Evolutionary conservation across 306 rosid genomes (phyloP).

Genomic region (Medicago ruthenica): DNA sequence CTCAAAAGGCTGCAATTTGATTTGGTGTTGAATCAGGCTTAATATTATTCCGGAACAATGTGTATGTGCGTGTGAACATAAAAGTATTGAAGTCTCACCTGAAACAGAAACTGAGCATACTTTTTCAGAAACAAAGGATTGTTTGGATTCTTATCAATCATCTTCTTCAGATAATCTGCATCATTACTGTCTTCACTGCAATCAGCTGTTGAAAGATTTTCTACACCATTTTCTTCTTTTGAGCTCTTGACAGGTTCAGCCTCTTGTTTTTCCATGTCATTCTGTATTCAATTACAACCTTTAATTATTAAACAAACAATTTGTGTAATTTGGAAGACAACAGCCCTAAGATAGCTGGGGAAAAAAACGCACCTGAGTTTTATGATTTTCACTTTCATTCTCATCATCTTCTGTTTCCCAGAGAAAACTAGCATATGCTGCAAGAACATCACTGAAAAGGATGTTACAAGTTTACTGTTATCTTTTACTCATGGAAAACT

Average conservation of each 20-base stretch:
- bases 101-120: slow-evolving; percentile 73
- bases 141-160: slow-evolving; percentile 62
- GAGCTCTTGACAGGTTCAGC: slow-evolving; percentile 35
- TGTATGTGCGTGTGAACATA: background rate
- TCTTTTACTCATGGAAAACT: slow-evolving; percentile 26
- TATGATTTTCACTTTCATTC: slow-evolving; percentile 46
- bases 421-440: slow-evolving; percentile 84
- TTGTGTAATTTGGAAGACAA: slow-evolving; percentile 21
- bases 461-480: slow-evolving; percentile 29
- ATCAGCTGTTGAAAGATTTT: slow-evolving; percentile 34
- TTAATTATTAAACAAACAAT: slow-evolving; percentile 34
- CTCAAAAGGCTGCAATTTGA: slow-evolving; percentile 6
- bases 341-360: background rate
- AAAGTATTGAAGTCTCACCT: slow-evolving; percentile 54
- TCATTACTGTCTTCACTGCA: slow-evolving; percentile 35
- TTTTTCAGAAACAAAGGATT: slow-evolving; percentile 67
- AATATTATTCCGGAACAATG: background rate
- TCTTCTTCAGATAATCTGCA: slow-evolving; percentile 61
- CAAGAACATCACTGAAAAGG: slow-evolving; percentile 74
- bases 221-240: slow-evolving; percentile 36
- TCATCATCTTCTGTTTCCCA: slow-evolving; percentile 68
- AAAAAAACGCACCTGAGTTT: slow-evolving; percentile 53
- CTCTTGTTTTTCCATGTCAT: slow-evolving; percentile 39
- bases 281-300: slow-evolving; percentile 50
- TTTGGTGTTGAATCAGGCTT: slow-evolving; percentile 29